These are phyloP conservation scores for Blyttiomyces sp. DNA, from an alignment of 371 early-diverging fungal genomes.

Conservation along the genomic window DNA sequence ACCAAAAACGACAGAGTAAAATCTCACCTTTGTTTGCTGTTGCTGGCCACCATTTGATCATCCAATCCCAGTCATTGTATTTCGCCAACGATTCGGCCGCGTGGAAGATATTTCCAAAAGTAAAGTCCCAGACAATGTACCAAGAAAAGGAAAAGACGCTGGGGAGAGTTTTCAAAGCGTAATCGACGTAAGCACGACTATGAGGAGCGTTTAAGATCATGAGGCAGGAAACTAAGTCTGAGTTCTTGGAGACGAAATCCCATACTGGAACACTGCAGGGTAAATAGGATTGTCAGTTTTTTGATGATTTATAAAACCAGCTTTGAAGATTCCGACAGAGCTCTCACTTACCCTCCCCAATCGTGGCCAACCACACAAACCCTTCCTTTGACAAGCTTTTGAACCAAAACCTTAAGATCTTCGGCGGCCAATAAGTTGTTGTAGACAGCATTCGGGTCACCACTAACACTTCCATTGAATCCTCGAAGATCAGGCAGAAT, in stretches of 20 bases:
- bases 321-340: too few relatives aligned
- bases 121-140: conserved; percentile 5
- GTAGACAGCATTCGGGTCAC: not conserved
- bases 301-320: too few relatives aligned
- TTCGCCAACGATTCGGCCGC: not conserved
- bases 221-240: not conserved
- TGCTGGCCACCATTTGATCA: not conserved
- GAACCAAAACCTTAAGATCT: not conserved
- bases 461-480: conserved; percentile 3
- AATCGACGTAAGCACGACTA: not conserved
- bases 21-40: not conserved
- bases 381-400: not conserved
- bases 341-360: too few relatives aligned
- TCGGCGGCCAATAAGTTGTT: not conserved
- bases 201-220: not conserved
- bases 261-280: not conserved
- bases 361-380: conserved; percentile 7
- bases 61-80: not conserved
- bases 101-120: not conserved
- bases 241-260: not conserved
- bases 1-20: too few relatives aligned
- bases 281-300: too few relatives aligned
- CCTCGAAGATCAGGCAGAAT: conserved; percentile 11
- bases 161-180: not conserved
- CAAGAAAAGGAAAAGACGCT: not conserved